Percentiles rank a stretch among this genome's conserved stretches.
Evolutionary conservation across 2,329 filamentous ascomycete genomes (phyloP).

Genomic region (Penicillium freii): DNA sequence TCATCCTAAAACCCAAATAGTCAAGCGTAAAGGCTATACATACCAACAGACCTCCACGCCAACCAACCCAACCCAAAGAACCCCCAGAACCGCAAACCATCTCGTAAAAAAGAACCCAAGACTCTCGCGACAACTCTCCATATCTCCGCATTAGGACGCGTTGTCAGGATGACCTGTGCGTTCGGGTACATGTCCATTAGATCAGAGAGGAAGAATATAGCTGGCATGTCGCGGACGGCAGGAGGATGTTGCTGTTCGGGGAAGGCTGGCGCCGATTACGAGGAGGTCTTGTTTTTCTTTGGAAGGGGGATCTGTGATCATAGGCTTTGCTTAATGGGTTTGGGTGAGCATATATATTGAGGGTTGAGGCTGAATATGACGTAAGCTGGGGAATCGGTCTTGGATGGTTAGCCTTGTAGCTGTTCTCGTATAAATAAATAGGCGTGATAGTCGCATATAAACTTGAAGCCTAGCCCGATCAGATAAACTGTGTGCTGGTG

Average conservation of each 20-base stretch:
- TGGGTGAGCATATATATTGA: background rate
- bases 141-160: background rate
- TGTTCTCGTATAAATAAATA: background rate
- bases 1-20: background rate
- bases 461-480: no score
- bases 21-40: background rate
- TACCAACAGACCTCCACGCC: background rate
- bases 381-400: background rate
- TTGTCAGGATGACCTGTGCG: conserved; percentile 3
- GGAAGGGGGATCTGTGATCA: background rate
- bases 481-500: no score
- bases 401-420: background rate
- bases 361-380: no score
- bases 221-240: conserved; percentile 8
- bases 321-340: background rate
- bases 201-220: conserved; percentile 8
- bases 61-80: conserved; percentile 1
- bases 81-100: background rate
- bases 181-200: conserved; percentile 14
- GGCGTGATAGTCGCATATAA: no score
- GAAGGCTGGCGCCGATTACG: conserved; percentile 15
- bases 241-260: conserved; percentile 13
- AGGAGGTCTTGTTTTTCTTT: background rate
- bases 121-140: conserved; percentile 1
- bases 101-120: conserved; percentile 6